phyloP scores from a whole-genome alignment of 805 yeast genomes.

The Yamadazyma insecticola region DNA sequence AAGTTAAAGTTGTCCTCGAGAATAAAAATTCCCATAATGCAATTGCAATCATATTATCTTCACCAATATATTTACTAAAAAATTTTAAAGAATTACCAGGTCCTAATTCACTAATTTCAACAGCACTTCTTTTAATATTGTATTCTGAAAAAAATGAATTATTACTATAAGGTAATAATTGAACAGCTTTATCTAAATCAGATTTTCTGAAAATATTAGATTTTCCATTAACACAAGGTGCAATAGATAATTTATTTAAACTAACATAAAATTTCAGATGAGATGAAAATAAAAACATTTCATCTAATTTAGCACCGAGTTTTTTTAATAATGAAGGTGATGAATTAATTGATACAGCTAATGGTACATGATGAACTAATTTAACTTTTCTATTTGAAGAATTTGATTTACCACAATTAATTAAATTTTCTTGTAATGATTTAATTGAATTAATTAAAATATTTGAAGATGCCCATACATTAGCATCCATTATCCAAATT shows the following conservation, averaged over 20 bases:
- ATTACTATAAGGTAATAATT: slow-evolving; percentile 20
- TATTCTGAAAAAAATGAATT: slow-evolving; percentile 28
- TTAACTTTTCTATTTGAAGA: slow-evolving; percentile 40
- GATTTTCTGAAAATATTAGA: slow-evolving; percentile 72
- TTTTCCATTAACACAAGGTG: slow-evolving; percentile 91
- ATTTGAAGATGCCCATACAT: slow-evolving; percentile 71
- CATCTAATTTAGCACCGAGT: slow-evolving; percentile 69
- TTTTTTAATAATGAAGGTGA: slow-evolving; percentile 11
- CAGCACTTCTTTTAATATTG: slow-evolving; percentile 27
- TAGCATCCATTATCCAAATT: slow-evolving; percentile 82
- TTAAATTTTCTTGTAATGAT: slow-evolving; percentile 44
- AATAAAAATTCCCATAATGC: slow-evolving; percentile 67
- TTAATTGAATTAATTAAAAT: slow-evolving; percentile 61
- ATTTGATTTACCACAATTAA: slow-evolving; percentile 42
- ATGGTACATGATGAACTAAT: slow-evolving; percentile 79
- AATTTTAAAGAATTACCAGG: slow-evolving; percentile 54
- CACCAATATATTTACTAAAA: slow-evolving; percentile 82
- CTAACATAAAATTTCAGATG: slow-evolving; percentile 84
- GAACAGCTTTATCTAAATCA: slow-evolving; percentile 57
- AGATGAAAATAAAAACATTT: slow-evolving; percentile 77
- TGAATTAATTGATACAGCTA: slow-evolving; percentile 43
- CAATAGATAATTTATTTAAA: slow-evolving; percentile 66
- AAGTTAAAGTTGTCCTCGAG: slow-evolving; percentile 72
- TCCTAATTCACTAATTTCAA: slow-evolving; percentile 19
- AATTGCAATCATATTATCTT: slow-evolving; percentile 89